Evolutionary conservation across 805 yeast genomes (phyloP).

Genomic region (Scheffersomyces ergatensis): DNA sequence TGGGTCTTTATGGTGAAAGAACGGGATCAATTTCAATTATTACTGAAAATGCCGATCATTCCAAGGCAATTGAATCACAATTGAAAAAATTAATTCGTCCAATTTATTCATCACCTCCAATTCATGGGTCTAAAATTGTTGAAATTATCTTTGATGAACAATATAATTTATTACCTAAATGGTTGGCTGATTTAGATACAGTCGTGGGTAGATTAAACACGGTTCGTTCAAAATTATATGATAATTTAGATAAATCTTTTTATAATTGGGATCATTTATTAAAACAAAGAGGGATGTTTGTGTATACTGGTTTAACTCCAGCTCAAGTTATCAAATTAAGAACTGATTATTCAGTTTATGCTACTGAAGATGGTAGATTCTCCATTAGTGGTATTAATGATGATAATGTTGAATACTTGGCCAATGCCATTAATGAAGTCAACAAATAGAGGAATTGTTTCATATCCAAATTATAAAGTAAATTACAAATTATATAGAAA

Average conservation of each 20-base stretch:
- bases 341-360: conserved; percentile 72
- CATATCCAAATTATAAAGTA: too few species aligned
- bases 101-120: conserved; percentile 90
- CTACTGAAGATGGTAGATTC: conserved; percentile 88
- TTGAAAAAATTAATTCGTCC: conserved; percentile 82
- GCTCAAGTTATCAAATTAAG: conserved; percentile 72
- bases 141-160: conserved; percentile 63
- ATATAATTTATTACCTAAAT: conserved; percentile 53
- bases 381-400: conserved; percentile 87
- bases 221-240: conserved; percentile 66
- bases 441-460: conserved; percentile 22
- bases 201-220: conserved; percentile 78
- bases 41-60: conserved; percentile 53
- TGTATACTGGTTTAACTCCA: conserved; percentile 76
- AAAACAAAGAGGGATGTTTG: conserved; percentile 95
- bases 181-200: conserved; percentile 76
- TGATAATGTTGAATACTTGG: conserved; percentile 72
- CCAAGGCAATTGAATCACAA: conserved; percentile 67
- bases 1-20: conserved; percentile 50
- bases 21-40: conserved; percentile 76
- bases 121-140: conserved; percentile 89
- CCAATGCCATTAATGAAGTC: conserved; percentile 57
- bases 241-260: conserved; percentile 57
- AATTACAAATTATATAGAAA: too few species aligned
- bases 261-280: conserved; percentile 84